Conservation (phyloP, 306 rosid genomes). For the Amphicarpaea edgeworthii region DNA sequence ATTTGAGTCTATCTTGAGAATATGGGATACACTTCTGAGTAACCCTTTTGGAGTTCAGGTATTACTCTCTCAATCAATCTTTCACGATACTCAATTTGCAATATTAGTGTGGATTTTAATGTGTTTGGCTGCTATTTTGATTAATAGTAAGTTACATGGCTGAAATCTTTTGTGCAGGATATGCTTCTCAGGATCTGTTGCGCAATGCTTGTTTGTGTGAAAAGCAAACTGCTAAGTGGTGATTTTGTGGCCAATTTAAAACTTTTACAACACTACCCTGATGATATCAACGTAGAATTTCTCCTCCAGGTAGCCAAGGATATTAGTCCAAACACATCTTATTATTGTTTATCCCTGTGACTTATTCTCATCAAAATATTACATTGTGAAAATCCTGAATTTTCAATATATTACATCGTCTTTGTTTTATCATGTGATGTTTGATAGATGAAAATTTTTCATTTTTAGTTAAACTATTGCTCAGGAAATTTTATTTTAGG, state of each 20-base stretch:
- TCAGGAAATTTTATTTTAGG: too few species aligned
- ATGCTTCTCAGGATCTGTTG: slow-evolving; percentile 85
- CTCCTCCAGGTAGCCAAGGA: slow-evolving; percentile 79
- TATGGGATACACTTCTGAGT: slow-evolving; percentile 83
- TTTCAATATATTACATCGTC: too few species aligned
- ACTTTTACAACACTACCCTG: slow-evolving; percentile 81
- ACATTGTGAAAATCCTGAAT: too few species aligned
- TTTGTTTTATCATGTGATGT: too few species aligned
- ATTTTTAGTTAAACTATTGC: too few species aligned
- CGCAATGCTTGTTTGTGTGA: slow-evolving; percentile 80
- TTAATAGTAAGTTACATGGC: slow-evolving; percentile 18
- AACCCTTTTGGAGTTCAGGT: slow-evolving; percentile 87
- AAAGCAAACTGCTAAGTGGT: slow-evolving; percentile 66
- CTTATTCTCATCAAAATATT: too few species aligned
- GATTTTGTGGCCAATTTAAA: slow-evolving; percentile 77
- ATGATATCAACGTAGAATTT: slow-evolving; percentile 67
- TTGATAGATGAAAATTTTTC: too few species aligned
- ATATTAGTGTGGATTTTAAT: background rate
- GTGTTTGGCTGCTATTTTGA: background rate
- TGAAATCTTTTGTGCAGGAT: slow-evolving; percentile 60
- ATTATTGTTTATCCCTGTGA: slow-evolving; percentile 57
- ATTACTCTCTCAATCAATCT: slow-evolving; percentile 35
- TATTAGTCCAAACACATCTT: slow-evolving; percentile 66
- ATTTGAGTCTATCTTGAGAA: slow-evolving; percentile 71
- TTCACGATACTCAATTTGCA: slow-evolving; percentile 14